Base-by-base conservation (phyloP, 768 basidiomycete species). In the Asterophora parasitica region DNA sequence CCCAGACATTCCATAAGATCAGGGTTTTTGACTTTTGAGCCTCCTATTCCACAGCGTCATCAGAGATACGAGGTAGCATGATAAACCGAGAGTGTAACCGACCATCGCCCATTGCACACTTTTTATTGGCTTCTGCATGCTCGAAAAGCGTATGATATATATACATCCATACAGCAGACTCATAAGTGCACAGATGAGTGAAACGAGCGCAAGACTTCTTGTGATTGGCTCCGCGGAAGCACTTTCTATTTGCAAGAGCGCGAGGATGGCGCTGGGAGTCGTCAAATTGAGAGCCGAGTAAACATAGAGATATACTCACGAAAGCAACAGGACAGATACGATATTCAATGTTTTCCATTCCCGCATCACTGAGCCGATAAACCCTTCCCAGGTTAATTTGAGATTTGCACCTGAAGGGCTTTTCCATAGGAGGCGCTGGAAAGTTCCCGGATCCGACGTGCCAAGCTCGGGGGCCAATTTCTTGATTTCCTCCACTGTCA, bases 281-380 rank as follows among this genome's bases (percentile, higher is more conserved):
- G 1, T 9, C 16, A 0, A 11, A 4, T 16, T 7, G 6, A 7
- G 17, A 17, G 15, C 37, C 4, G 37, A 1, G 13, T 17, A 13
- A 13, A 20, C 23, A 19, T 26, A 34, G 16, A 23, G 39, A 15
- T 23, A 1, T 1, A 60, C 73, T 49, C 40, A 77, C 73, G 71
- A 72, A 7, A 71, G 60, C 16, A 77, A 62, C 23, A 90, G 62
- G 8, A 83, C 86, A 10, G 84, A 87, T 12, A 90, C 78, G 23
- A 88, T 70, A 57, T 88, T 88, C 23, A 74, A 49, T 2, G 85
- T 88, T 67, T 87, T 87, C 83, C 84, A 88, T 57, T 88, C 85
- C 19, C 78, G 71, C 54, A 74, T 51, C 16, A 88, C 66, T 0
- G 82, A 80, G 47, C 85, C 82, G 11, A 88, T 76, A 55, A 89